Evolutionary conservation across 2,329 filamentous ascomycete genomes (phyloP).

Genomic region (Akanthomyces lecanii): DNA sequence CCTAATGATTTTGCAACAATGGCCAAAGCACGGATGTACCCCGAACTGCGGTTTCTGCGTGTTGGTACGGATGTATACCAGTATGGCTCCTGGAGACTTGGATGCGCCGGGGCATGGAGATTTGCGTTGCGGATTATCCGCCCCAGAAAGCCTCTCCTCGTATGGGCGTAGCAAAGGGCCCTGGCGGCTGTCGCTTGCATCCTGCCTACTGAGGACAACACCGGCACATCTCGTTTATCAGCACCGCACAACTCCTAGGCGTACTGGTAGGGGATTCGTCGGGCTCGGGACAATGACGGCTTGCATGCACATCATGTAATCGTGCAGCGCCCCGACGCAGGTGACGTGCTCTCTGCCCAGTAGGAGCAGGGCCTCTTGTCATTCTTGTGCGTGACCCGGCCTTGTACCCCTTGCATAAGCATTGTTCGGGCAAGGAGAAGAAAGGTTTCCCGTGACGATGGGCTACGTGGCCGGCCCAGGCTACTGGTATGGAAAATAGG

Average conservation of each 20-base stretch:
- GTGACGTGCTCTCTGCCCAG: neutral
- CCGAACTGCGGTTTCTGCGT: neutral
- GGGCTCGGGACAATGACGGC: neutral
- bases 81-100: too few relatives aligned
- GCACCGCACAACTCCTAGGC: too few relatives aligned
- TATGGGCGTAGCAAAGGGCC: neutral
- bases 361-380: neutral
- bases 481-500: neutral
- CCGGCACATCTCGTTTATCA: neutral
- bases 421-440: neutral
- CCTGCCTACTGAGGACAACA: neutral
- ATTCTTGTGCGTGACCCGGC: neutral
- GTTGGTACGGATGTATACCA: neutral
- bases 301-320: slow-evolving; percentile 12
- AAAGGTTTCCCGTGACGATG: neutral
- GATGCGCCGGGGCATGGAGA: too few relatives aligned
- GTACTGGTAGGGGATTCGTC: too few relatives aligned
- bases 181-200: slow-evolving; percentile 7
- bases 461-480: neutral
- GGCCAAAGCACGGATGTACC: too few relatives aligned
- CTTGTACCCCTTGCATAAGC: neutral
- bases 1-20: neutral
- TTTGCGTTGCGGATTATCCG: neutral
- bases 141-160: neutral
- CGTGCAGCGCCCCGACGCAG: neutral